Base-by-base conservation (phyloP, 352 stramenopile species). In the Globisporangium paddicum region DNA sequence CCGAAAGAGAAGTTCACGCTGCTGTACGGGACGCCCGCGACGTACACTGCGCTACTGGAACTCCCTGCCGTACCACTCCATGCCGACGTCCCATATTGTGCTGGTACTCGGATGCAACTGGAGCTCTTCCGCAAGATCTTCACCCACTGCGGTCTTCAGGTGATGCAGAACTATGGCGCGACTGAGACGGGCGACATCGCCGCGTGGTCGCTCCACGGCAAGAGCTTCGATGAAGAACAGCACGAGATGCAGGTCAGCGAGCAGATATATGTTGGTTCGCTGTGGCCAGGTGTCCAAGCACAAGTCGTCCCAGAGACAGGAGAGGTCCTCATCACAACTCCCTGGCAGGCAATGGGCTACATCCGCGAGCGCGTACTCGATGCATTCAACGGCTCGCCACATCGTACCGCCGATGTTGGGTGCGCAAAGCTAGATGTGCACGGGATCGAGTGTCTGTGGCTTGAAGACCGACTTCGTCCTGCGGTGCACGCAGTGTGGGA, bases 121-220 rank as follows among this genome's bases (percentile, higher is more conserved):
- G 53, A 74, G 45, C 63, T 96, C 19, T 88, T 90, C 47, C 35
- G 68, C 32, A 73, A 64, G 40, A 83, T 89, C 35, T 57, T 62
- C 5, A 58, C 75, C 34, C 61, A 86, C 16, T 93, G 75, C 47
- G 83, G 82, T n/a, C 62, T 94, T 21, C 46, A 56, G 16, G 34
- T 96, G 49, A 85, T 93, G 70, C 86, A 96, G 51, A 96, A 94
- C 67, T 96, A 96, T 52, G 86, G 86, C 0, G 89, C 86, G 30
- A 96, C 82, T 23, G 86, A 96, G 60, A 91, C 79, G 45, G 86
- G 82, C 14, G 69, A 88, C 55, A 96, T 94, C 47, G 79, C 84
- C 0, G 80, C 80, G 45, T 92, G 80, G 81, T 56, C 68, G 40
- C 60, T 89, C 23, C 59, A 80, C 30, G 77, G 75, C 18, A 80